Base-by-base conservation (phyloP, 2,329 filamentous ascomycete species). In the Pseudogymnoascus sp. region DNA sequence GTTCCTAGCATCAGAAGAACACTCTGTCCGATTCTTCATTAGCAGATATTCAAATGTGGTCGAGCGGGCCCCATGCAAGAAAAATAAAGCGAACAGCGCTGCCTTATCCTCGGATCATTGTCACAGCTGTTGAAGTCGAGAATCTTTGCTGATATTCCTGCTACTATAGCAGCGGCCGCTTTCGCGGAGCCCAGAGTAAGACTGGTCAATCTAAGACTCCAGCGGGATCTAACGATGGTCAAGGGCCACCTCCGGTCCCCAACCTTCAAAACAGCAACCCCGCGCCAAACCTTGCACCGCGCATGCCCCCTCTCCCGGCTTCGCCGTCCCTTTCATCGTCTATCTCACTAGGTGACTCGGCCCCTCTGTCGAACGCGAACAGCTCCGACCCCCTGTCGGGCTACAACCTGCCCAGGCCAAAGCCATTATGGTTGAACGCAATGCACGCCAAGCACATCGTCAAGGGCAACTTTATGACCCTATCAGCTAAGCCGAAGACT, bases 401-500 rank as follows among this genome's bases (percentile, higher is more conserved):
- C 10, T 87, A 86, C 71, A 84, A 87, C 68, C 78, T 89, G 64
- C 87, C 87, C 63, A 81, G 84, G 40, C 83, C 84, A 33, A 78
- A 86, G 64, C 89, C 89, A 13, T 77, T 90, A 64, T 92, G 89
- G 85, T 84, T 92, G 70, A 87, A 89, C 70, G 82, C 87, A 62
- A 78, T 85, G 65, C 88, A 90, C 72, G 87, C 89, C 61, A 89
- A 88, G 72, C 86, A 96, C 71, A 96, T 96, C 67, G 92, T 97
- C 71, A 96, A 93, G 79, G 93, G 93, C 64, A 97, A 97, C 78
- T 97, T 97, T 73, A 91, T 96, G 87, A 97, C 93, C 9, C 78
- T 97, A 64, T 95, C 92, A 70, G 91, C 92, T 59, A 88, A 92
- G 72, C 93, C 93, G 21, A 92, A 93, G 78, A 92, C 94, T 62